These are phyloP conservation scores for Durio zibethinus DNA, from an alignment of 345 rosid genomes.

Conservation along the genomic window DNA sequence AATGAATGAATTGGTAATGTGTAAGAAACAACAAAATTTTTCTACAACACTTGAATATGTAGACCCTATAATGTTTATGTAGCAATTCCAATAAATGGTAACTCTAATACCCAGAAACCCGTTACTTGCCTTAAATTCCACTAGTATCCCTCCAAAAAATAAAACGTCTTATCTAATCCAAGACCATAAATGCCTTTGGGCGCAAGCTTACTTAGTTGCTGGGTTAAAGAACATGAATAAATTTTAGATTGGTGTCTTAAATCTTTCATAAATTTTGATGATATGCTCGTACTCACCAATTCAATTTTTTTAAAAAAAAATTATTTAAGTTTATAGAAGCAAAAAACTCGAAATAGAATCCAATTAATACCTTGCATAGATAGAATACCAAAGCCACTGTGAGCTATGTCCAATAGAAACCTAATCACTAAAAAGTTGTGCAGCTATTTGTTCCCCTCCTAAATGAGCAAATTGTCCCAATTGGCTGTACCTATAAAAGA, in stretches of 20 bases:
- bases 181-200: slow-evolving; percentile 76
- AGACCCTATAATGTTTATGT: background rate
- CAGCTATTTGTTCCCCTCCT: slow-evolving; percentile 98
- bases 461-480: slow-evolving; percentile 93
- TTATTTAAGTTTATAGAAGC: background rate
- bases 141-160: slow-evolving; percentile 92
- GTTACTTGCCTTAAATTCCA: slow-evolving; percentile 45
- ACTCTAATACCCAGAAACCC: background rate
- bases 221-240: slow-evolving; percentile 8
- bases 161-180: slow-evolving; percentile 90
- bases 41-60: background rate
- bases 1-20: background rate
- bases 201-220: slow-evolving; percentile 99
- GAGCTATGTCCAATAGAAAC: slow-evolving; percentile 86
- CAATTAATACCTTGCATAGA: slow-evolving; percentile 71
- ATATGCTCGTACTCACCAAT: too few species aligned
- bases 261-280: background rate
- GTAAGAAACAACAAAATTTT: background rate
- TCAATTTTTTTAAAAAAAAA: background rate
- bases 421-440: slow-evolving; percentile 94
- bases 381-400: slow-evolving; percentile 99
- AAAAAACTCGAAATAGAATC: background rate
- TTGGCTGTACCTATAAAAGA: slow-evolving; percentile 65
- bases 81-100: background rate
- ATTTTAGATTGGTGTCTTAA: background rate